phyloP scores from a whole-genome alignment of 225 moss, liverwort and hornwort genomes.

The Pseudisothecium myosuroides region DNA sequence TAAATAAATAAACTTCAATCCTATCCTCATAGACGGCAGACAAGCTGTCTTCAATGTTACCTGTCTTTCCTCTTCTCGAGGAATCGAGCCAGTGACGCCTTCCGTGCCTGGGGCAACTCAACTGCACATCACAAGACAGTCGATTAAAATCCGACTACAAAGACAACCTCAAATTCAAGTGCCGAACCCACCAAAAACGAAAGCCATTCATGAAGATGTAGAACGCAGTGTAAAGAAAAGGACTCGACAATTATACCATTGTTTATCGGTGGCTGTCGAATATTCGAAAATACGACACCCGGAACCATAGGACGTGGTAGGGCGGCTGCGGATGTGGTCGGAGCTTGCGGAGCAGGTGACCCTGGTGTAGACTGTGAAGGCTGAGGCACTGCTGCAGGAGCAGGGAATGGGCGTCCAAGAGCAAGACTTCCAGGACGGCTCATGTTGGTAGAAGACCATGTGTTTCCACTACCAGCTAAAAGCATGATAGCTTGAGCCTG shows the following conservation, averaged over 20 bases:
- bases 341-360: conserved; percentile 17
- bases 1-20: neutral
- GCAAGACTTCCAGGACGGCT: conserved; percentile 20
- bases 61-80: conserved; percentile 77
- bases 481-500: conserved; percentile 93
- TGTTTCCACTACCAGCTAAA: conserved; percentile 59
- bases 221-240: neutral
- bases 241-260: neutral
- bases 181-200: neutral
- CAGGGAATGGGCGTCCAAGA: conserved; percentile 28
- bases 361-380: conserved; percentile 38
- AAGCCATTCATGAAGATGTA: neutral
- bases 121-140: neutral
- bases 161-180: neutral
- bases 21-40: neutral
- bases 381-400: conserved; percentile 38
- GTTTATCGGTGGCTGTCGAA: conserved; percentile 2
- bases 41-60: neutral
- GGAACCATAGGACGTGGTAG: neutral
- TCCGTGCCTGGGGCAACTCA: conserved; percentile 67
- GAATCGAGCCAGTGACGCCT: conserved; percentile 70
- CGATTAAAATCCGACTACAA: neutral
- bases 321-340: neutral
- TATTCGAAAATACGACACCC: conserved; percentile 8
- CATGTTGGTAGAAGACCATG: conserved; percentile 48